Evolutionary conservation across 345 rosid genomes (phyloP), one percentile per base, ranked within the genome.

Genomic region (Salix viminalis): DNA sequence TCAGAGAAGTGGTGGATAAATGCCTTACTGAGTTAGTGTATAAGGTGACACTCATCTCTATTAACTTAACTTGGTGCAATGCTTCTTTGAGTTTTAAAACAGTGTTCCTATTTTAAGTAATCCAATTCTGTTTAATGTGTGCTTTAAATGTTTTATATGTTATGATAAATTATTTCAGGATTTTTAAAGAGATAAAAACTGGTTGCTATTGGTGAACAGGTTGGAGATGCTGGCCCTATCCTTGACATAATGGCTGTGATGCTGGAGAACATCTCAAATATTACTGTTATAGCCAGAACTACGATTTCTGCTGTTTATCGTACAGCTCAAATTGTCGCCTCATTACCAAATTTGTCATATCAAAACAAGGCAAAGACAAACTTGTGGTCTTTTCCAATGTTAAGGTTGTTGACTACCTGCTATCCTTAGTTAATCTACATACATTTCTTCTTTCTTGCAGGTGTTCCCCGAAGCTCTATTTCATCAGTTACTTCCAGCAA

Each of bases 181-280:
- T 69, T 60, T 62, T 81, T 42, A 30, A 46, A 58, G 46, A 79
- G 71, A 77, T 67, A 70, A 74, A 58, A 69, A 56, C 77, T 80
- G 58, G 84, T 61, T 80, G 64, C 52, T 73, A 58, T 30, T 73
- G 36, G 37, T 79, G 71, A 21, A 56, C 83, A 94, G 99, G 93
- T 96, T 76, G 99, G 99, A 83, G 97, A 96, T 81, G 97, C 97
- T 73, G 92, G 97, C 68, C 95, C 97, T 52, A 88, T 92, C 80
- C 92, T 96, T 79, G 97, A 93, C 77, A 86, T 90, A 52, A 91
- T 92, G 97, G 95, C 98, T 79, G 85, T 83, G 80, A 90, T 91
- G 91, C 80, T 96, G 87, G 98, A 96, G 87, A 92, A 92, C 84
- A 88, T 94, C 78, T 88, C 98, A 71, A 87, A 83, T 83, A 75